These are phyloP conservation scores for Stephania yunnanensis DNA, from an alignment of 164 flowering plant genomes.

Conservation along the genomic window DNA sequence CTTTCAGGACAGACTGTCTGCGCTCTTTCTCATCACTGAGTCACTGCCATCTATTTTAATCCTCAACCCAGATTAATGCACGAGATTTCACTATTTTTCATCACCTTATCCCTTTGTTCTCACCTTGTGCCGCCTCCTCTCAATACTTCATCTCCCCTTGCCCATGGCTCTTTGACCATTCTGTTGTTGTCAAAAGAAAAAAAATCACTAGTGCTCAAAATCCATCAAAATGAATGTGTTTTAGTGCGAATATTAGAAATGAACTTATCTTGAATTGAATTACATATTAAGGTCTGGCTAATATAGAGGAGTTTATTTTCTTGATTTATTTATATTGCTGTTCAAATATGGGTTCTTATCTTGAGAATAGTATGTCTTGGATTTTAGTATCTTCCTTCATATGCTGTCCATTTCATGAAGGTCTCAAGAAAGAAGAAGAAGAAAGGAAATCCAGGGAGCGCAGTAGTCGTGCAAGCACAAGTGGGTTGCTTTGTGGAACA, in stretches of 20 bases:
- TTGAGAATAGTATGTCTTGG: not conserved
- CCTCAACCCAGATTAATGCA: no score
- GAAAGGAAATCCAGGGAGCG: constrained; percentile 57
- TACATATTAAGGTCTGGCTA: not conserved
- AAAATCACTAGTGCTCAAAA: no score
- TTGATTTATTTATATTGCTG: not conserved
- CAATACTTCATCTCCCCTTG: no score
- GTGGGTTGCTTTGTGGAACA: constrained; percentile 30
- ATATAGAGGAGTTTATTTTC: not conserved
- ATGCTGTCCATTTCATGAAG: constrained; percentile 28
- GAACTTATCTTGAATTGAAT: not conserved
- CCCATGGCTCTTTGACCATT: no score
- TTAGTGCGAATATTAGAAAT: not conserved
- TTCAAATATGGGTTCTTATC: not conserved
- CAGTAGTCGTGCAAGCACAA: constrained; percentile 25
- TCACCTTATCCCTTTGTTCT: no score
- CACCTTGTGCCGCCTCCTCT: no score
- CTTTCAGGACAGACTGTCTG: no score
- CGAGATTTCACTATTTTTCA: no score
- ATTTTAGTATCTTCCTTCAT: not conserved
- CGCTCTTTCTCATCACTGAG: no score
- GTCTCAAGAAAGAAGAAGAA: constrained; percentile 83
- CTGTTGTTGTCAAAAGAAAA: no score
- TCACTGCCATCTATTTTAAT: no score
- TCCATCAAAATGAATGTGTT: no score